Percentiles rank a stretch among this genome's conserved stretches.
Conservation (phyloP, 2,329 filamentous ascomycete genomes). For the Colletotrichum chrysophilum region DNA sequence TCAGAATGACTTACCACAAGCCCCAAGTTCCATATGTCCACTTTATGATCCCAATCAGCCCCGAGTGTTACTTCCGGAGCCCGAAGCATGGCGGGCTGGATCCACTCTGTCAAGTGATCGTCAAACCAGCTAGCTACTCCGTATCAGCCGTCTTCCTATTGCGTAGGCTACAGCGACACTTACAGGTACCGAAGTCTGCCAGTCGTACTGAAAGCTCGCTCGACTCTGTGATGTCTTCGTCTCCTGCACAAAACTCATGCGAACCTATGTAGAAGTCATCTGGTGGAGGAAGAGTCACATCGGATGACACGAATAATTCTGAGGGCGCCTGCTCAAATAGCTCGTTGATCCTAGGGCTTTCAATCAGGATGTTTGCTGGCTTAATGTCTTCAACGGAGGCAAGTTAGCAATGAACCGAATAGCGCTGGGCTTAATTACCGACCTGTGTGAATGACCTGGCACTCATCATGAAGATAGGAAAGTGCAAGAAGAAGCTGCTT, state of each 20-base stretch:
- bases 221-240: neutral
- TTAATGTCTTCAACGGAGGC: neutral
- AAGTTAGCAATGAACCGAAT: accelerated
- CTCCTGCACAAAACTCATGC: neutral
- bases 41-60: neutral
- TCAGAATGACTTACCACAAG: neutral
- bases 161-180: neutral
- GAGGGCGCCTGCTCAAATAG: neutral
- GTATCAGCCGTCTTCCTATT: neutral
- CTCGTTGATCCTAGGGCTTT: neutral
- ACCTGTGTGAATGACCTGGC: neutral
- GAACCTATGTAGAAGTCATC: neutral
- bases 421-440: accelerated
- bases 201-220: neutral
- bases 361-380: neutral
- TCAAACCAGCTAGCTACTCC: neutral
- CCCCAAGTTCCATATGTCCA: neutral
- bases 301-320: neutral
- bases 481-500: neutral
- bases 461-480: neutral
- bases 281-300: neutral
- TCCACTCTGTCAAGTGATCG: neutral
- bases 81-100: neutral
- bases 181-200: neutral
- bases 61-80: neutral